Evolutionary conservation across 306 rosid genomes (phyloP).

Genomic region (Lathyrus sativus): DNA sequence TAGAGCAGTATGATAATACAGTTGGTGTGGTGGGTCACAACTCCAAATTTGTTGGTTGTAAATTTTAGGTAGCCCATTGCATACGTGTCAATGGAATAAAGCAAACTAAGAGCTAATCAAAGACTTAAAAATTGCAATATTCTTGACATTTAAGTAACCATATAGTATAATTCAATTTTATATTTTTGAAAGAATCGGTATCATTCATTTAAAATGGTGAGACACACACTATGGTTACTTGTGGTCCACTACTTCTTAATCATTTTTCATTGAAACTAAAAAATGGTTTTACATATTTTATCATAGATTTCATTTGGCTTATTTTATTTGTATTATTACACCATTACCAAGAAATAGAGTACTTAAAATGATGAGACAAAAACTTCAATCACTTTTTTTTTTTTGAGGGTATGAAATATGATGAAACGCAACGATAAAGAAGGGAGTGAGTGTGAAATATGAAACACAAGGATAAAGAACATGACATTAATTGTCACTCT

Average conservation of each 20-base stretch:
- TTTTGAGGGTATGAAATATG: background rate
- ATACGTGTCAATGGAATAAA: slow-evolving; percentile 28
- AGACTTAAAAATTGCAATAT: slow-evolving; percentile 5
- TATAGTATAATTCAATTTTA: slow-evolving; percentile 13
- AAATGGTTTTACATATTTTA: background rate
- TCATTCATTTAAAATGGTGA: slow-evolving; percentile 28
- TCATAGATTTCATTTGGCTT: background rate
- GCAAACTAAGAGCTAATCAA: slow-evolving; percentile 10
- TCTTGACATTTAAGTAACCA: slow-evolving; percentile 20
- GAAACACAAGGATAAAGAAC: background rate
- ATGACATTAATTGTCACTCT: background rate
- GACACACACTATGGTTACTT: slow-evolving; percentile 32
- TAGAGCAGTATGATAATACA: slow-evolving; percentile 37
- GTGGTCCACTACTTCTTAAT: slow-evolving; percentile 38
- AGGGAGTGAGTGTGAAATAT: background rate
- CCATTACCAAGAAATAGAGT: background rate
- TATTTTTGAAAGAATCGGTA: background rate
- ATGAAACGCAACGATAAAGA: background rate
- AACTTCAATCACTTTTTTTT: background rate
- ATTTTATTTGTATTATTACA: background rate
- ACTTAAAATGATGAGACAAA: background rate
- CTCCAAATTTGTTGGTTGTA: slow-evolving; percentile 42
- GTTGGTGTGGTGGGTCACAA: slow-evolving; percentile 38
- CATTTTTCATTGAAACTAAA: slow-evolving; percentile 27
- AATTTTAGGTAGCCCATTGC: slow-evolving; percentile 16